Conservation (phyloP, 1,139 yeast species). For the Suhomyces choctaworum region DNA sequence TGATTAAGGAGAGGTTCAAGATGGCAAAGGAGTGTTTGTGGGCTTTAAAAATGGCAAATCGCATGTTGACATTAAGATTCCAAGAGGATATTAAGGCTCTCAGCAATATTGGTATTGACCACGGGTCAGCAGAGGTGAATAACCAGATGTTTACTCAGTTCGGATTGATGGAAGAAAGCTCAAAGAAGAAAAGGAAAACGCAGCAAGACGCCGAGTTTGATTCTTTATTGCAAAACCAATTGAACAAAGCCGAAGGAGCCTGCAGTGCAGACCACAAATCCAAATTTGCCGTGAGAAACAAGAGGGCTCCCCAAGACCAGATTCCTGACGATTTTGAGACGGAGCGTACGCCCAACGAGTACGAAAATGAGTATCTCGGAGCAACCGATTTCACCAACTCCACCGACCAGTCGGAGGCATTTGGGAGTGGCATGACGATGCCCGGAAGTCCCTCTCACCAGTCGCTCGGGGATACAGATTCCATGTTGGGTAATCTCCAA, state of each 20-base stretch:
- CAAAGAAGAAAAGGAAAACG: constrained; percentile 2
- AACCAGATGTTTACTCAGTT: constrained; percentile 48
- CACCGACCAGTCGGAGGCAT: constrained; percentile 5
- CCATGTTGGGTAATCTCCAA: constrained; percentile 45
- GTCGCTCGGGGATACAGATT: neutral
- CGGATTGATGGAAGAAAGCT: constrained; percentile 27
- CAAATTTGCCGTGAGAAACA: neutral
- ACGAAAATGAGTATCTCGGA: neutral
- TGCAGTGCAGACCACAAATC: neutral
- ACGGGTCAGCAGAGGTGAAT: constrained; percentile 58
- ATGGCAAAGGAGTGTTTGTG: constrained; percentile 67
- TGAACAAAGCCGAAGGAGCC: constrained; percentile 14
- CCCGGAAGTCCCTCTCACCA: neutral
- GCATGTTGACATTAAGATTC: constrained; percentile 49
- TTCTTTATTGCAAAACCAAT: constrained; percentile 25
- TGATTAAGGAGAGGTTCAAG: constrained; percentile 45
- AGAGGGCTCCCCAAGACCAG: neutral
- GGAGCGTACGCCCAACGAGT: constrained; percentile 3
- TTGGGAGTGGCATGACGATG: constrained; percentile 7
- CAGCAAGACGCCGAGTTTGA: constrained; percentile 21
- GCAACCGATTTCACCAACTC: neutral
- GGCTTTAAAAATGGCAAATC: constrained; percentile 60
- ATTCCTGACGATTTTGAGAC: neutral
- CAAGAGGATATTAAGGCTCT: constrained; percentile 42
- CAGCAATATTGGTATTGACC: constrained; percentile 51